These are phyloP conservation scores for Paecilomyces dactylethromorphus DNA, from an alignment of 2,329 filamentous ascomycete species.

Conservation along the genomic window DNA sequence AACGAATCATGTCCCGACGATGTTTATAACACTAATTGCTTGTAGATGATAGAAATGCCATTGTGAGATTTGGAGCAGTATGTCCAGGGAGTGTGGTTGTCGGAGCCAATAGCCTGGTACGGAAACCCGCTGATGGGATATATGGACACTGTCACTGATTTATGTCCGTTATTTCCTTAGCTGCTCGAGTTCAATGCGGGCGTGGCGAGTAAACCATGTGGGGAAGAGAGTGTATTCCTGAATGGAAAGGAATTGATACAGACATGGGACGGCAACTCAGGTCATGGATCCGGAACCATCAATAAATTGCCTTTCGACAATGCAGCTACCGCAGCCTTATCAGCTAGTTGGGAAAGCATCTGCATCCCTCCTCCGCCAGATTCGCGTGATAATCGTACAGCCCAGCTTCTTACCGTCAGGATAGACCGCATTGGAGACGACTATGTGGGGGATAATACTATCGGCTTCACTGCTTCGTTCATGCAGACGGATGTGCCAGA, in stretches of 20 bases:
- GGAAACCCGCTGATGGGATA: conserved; percentile 1
- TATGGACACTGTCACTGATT: conserved; percentile 2
- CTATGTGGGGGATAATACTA: conserved; percentile 12
- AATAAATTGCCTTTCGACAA: conserved; percentile 12
- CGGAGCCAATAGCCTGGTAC: conserved; percentile 9
- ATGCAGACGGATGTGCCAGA: conserved; percentile 17
- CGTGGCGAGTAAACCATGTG: conserved; percentile 18
- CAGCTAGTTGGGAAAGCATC: conserved; percentile 18
- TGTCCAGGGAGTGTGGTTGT: conserved; percentile 14
- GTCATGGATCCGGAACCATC: conserved; percentile 18
- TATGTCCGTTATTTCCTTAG: conserved; percentile 8
- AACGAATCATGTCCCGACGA: background rate
- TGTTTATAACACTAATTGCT: background rate
- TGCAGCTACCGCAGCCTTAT: conserved; percentile 8
- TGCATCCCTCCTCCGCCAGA: conserved; percentile 17
- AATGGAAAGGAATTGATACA: conserved; percentile 20
- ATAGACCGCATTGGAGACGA: conserved; percentile 13
- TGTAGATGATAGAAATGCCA: conserved; percentile 13
- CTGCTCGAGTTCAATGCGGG: conserved; percentile 19
- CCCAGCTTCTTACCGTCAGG: conserved; percentile 21
- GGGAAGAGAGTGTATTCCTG: conserved; percentile 16
- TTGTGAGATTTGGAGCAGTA: conserved; percentile 15
- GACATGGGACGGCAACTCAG: conserved; percentile 15
- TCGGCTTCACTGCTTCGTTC: conserved; percentile 28
- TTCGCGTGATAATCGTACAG: conserved; percentile 11